Evolutionary conservation across 2,329 filamentous ascomycete species (phyloP), one percentile per base, ranked within the genome.

Genomic region (Paramyrothecium sp.): DNA sequence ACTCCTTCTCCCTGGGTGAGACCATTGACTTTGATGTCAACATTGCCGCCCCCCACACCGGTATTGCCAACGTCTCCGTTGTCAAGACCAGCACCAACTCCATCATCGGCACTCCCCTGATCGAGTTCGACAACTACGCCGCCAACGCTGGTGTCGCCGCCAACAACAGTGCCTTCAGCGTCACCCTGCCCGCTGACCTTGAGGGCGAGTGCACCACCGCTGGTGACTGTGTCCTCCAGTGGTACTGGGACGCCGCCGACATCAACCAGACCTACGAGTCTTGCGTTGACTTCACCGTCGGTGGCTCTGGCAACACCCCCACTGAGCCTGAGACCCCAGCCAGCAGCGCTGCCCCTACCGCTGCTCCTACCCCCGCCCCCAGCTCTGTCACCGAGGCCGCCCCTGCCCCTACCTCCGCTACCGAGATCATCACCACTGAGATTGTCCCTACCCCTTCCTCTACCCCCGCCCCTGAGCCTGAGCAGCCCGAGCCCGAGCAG

Each of bases 251-350:
- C 59, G 83, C 83, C 3, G 67, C 71, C 17, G 74, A 72, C 55
- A 79, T 83, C 59, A 65, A 81, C 57, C 85, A 88, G 77, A 87
- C 84, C 12, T 88, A 88, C 67, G 81, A 86, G 74, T 78, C 79
- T 53, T 88, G 85, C 71, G 74, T 87, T 54, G 85, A 88, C 65
- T 87, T 89, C 53, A 66, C 66, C 26, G 61, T 70, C 38, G 58
- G 55, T 26, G 57, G 59, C 21, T 38, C 53, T 48, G 50, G 46
- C 41, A 53, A 53, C n/a, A 41, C 13, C 38, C 38, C 38, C 38
- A 44, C 13, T 19, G 38, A 44, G 38, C 38, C 38, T 16, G 38
- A 44, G 38, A 44, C 38, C 13, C 38, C 38, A 4, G 5, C 38
- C 38, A 44, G 51, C 44, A 56, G 56, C 30, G 57, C 55, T 17